Evolutionary conservation across 305 asterid genomes (phyloP), one percentile per base, ranked within the genome.

Genomic region (Rubia peregrina): DNA sequence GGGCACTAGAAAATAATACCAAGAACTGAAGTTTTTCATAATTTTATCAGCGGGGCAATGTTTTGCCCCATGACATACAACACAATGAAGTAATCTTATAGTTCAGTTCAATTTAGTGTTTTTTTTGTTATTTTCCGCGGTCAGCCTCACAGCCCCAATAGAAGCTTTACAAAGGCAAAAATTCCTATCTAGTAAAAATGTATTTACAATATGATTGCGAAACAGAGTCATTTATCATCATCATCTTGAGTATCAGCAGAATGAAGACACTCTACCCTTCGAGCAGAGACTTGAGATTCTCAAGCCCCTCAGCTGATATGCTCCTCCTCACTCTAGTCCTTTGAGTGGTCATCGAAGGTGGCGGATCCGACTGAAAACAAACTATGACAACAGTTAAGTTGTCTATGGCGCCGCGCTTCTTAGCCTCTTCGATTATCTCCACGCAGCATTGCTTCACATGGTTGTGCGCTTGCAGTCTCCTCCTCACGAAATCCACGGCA

Each of bases 241-340:
- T 73, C 74, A 56, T 19, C 7, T 56, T 21, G 40, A 26, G 48
- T 30, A 40, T 46, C 55, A 22, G 53, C n/a, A 16, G 11, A 61
- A 14, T 38, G n/a, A 30, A 24, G 24, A 22, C 9, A 51, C 0
- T 79, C 78, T 88, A 86, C 38, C 83, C 86, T 81, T 86, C 88
- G 72, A 90, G 90, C 73, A 85, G 83, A 79, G 72, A 85, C 57
- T 84, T 84, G 33, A 92, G 88, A 70, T 61, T 87, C 78, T 84
- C 87, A 71, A 92, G 90, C 72, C 93, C 90, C 77, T 90, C 96
- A 0, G 91, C 96, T 4, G 98, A 92, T 77, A 92, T 85, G 65
- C 88, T 86, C 84, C 92, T 83, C 79, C 90, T 74, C 44, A 90
- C 89, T 71, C 87, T 78, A 2, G 85, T 43, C 72, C 90, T 86